A percentile compares a stretch with the other conserved stretches of the same genome.
Conservation (phyloP, 495 filamentous ascomycete species). For the Tuber borchii region DNA sequence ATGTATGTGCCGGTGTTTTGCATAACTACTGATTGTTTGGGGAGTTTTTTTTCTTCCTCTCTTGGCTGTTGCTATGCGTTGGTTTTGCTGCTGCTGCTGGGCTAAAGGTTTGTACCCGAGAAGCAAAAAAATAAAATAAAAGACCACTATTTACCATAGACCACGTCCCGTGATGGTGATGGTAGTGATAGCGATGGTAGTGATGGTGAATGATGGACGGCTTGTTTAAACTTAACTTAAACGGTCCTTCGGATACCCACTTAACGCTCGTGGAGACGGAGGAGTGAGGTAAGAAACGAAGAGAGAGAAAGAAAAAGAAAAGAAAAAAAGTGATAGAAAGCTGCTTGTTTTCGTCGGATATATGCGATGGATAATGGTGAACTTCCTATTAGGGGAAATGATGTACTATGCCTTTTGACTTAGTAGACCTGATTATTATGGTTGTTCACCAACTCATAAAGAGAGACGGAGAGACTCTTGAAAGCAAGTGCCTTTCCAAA, state of each 20-base stretch:
- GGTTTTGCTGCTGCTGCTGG: background rate
- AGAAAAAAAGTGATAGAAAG: background rate
- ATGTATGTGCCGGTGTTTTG: background rate
- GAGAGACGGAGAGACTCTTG: background rate
- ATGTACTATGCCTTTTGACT: background rate
- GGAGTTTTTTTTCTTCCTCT: background rate
- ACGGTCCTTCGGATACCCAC: background rate
- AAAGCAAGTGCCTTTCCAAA: no score
- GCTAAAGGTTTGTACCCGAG: background rate
- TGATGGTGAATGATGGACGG: background rate
- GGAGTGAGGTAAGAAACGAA: background rate
- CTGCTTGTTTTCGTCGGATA: background rate
- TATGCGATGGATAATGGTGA: background rate
- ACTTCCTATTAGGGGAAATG: background rate
- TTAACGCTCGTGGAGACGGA: background rate
- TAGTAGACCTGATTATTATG: background rate
- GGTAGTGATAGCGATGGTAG: background rate
- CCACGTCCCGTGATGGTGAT: background rate
- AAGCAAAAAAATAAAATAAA: background rate
- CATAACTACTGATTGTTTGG: background rate
- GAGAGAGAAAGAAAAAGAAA: background rate
- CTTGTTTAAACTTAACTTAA: background rate
- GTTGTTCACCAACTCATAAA: background rate
- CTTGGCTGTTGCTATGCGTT: background rate
- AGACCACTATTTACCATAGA: background rate